Evolutionary conservation across 208 protist species (phyloP).

Genomic region (Acanthamoeba rhysodes): DNA sequence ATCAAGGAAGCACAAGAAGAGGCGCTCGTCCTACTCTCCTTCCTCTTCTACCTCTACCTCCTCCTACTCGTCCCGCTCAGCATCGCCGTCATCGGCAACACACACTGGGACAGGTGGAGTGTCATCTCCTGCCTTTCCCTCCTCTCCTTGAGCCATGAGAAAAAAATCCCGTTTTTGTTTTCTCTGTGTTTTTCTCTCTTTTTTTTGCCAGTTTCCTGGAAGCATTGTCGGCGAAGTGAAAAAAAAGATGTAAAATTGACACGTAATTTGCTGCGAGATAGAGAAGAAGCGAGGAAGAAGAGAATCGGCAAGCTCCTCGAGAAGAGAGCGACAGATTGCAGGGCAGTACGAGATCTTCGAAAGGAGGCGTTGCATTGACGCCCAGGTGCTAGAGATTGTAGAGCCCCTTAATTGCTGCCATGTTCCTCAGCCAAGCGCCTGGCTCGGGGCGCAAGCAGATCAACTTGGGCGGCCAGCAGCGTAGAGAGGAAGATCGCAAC

Average conservation of each 20-base stretch:
- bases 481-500: constrained; percentile 9
- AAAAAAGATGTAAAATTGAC: background rate
- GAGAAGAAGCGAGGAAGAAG: background rate
- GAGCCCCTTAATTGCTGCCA: background rate
- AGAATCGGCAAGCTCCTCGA: background rate
- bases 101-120: background rate
- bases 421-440: constrained; percentile 29
- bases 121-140: background rate
- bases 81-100: background rate
- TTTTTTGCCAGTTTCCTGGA: background rate
- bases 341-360: background rate
- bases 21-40: constrained; percentile 1
- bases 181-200: too few species aligned
- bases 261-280: background rate
- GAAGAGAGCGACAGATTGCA: background rate
- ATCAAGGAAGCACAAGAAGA: background rate
- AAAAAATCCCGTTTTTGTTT: too few species aligned
- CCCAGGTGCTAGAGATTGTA: too few species aligned
- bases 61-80: background rate
- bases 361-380: too few species aligned
- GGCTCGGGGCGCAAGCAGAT: constrained; percentile 22
- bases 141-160: background rate
- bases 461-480: constrained; percentile 41
- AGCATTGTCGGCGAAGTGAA: background rate
- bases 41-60: background rate